A percentile compares a stretch with the other conserved stretches of the same genome.
phyloP scores from a whole-genome alignment of 1,139 yeast genomes.

The Debaryomyces nepalensis region DNA sequence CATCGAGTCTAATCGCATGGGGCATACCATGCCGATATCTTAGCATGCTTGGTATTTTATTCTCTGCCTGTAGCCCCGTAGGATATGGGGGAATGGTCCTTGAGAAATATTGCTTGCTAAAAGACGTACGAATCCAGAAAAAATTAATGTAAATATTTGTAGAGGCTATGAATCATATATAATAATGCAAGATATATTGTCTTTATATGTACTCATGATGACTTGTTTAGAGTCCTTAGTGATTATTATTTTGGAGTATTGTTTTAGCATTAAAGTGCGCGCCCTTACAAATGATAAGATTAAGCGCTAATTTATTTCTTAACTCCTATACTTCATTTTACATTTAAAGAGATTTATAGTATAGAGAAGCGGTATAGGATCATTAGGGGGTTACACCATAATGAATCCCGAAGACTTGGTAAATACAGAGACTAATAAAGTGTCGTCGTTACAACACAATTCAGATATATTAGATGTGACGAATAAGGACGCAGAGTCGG shows the following conservation, averaged over 20 bases:
- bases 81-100: too few species aligned
- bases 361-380: neutral
- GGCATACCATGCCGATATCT: too few species aligned
- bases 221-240: too few species aligned
- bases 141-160: too few species aligned
- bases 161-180: too few species aligned
- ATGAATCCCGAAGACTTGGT: slow-evolving; percentile 1
- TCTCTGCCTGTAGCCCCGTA: too few species aligned
- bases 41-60: too few species aligned
- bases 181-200: too few species aligned
- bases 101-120: too few species aligned
- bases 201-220: too few species aligned
- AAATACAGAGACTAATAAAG: slow-evolving; percentile 11
- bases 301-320: slow-evolving; percentile 1
- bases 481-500: slow-evolving; percentile 1
- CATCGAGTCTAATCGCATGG: too few species aligned
- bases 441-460: slow-evolving; percentile 8
- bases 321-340: neutral
- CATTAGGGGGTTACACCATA: neutral
- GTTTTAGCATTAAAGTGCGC: neutral
- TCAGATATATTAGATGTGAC: slow-evolving; percentile 9
- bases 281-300: slow-evolving; percentile 8
- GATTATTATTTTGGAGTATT: slow-evolving; percentile 16
- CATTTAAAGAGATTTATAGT: neutral
- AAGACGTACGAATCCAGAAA: too few species aligned